These are phyloP conservation scores for Myrica gale DNA, from an alignment of 306 rosid species.

Conservation along the genomic window DNA sequence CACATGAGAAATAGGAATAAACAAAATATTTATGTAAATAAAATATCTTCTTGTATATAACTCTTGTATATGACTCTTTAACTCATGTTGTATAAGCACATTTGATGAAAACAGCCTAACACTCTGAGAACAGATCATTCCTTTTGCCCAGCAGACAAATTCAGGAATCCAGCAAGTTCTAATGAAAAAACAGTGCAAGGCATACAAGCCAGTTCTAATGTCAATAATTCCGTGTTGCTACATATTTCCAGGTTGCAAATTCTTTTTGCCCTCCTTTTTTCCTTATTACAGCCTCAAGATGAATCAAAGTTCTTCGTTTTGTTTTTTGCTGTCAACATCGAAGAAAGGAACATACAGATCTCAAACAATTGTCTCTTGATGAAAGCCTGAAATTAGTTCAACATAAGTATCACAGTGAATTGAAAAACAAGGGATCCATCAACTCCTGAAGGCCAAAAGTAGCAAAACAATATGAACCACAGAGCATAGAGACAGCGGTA, in stretches of 20 bases:
- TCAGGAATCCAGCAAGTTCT: not conserved
- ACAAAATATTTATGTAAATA: too few species aligned
- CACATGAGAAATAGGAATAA: too few species aligned
- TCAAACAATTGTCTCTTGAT: not conserved
- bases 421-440: not conserved
- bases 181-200: not conserved
- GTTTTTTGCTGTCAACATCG: not conserved
- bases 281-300: not conserved
- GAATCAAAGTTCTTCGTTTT: not conserved
- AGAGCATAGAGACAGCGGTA: too few species aligned
- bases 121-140: not conserved
- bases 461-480: conserved; percentile 2
- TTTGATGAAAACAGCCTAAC: not conserved
- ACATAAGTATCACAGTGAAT: not conserved
- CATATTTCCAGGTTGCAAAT: not conserved
- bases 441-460: not conserved
- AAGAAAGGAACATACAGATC: not conserved
- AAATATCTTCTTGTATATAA: too few species aligned
- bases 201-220: too few species aligned
- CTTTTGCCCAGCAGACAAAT: not conserved
- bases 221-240: not conserved
- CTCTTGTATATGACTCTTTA: too few species aligned
- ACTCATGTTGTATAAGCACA: not conserved
- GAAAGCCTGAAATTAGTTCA: not conserved
- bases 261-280: not conserved